Percentiles rank a stretch among this genome's conserved stretches.
Evolutionary conservation across 805 yeast genomes (phyloP).

Genomic region (Lipomyces starkeyi): DNA sequence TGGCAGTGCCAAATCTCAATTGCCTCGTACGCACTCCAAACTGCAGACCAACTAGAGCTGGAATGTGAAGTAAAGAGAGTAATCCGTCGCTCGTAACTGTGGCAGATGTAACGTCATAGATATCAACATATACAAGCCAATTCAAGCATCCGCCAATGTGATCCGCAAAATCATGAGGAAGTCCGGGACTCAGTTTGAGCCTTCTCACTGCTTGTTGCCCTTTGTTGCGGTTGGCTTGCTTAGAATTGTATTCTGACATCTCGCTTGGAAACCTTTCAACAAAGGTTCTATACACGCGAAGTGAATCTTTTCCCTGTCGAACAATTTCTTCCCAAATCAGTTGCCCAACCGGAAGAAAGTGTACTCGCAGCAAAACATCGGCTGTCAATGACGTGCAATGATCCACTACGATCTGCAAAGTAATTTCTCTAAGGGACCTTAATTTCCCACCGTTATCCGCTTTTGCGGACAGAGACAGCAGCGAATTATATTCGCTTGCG

Average conservation of each 20-base stretch:
- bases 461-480: neutral
- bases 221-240: neutral
- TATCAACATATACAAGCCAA: neutral
- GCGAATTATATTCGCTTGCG: neutral
- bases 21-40: neutral
- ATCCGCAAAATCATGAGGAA: neutral
- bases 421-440: neutral
- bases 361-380: neutral
- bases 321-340: neutral
- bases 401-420: neutral
- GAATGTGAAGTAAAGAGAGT: neutral
- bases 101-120: neutral
- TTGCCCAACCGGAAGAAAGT: neutral
- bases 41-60: neutral
- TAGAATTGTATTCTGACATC: neutral
- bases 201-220: neutral
- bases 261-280: neutral
- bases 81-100: neutral
- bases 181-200: neutral
- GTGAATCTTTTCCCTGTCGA: slow-evolving; percentile 3
- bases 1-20: neutral
- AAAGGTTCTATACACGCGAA: neutral
- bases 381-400: neutral
- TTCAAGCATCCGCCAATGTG: neutral
- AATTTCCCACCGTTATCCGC: neutral